These are phyloP conservation scores for Hypoxylon perforatum DNA, from an alignment of 495 filamentous ascomycete species.

Conservation along the genomic window DNA sequence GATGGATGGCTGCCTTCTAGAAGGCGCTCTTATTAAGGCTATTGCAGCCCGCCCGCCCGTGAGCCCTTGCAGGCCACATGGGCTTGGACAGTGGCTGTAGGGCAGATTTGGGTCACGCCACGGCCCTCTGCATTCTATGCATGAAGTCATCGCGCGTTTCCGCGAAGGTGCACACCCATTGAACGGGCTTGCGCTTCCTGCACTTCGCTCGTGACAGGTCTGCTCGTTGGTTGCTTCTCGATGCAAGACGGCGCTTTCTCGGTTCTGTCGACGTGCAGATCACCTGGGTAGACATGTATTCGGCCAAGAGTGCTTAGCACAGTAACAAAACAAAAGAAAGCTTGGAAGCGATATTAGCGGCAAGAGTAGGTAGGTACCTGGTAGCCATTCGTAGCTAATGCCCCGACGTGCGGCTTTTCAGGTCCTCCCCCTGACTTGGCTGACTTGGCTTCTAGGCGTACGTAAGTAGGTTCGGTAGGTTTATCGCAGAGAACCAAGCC, in stretches of 20 bases:
- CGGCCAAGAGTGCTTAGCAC: constrained; percentile 13
- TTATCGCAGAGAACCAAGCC: background rate
- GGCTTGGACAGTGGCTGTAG: constrained; percentile 19
- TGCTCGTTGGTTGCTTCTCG: constrained; percentile 38
- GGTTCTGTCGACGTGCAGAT: constrained; percentile 42
- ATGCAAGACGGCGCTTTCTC: constrained; percentile 50
- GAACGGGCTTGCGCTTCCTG: constrained; percentile 7
- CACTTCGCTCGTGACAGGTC: constrained; percentile 34
- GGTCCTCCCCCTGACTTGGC: constrained; percentile 14
- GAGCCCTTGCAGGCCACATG: constrained; percentile 43
- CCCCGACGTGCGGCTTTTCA: constrained; percentile 10
- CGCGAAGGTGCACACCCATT: constrained; percentile 27
- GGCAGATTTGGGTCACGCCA: constrained; percentile 21
- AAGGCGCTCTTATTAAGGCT: constrained; percentile 26
- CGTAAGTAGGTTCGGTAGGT: background rate
- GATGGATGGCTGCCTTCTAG: constrained; percentile 35
- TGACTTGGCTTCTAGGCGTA: constrained; percentile 15
- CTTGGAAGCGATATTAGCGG: constrained; percentile 17
- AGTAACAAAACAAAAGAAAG: background rate
- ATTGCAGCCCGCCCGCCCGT: constrained; percentile 7
- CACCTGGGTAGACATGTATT: constrained; percentile 14
- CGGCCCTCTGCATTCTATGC: constrained; percentile 31
- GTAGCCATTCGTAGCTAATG: background rate
- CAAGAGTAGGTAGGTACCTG: background rate
- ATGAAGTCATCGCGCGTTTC: constrained; percentile 47